Percentiles rank a stretch among this genome's conserved stretches.
Conservation (phyloP, 2,329 filamentous ascomycete genomes). For the Epicoccum nigrum region DNA sequence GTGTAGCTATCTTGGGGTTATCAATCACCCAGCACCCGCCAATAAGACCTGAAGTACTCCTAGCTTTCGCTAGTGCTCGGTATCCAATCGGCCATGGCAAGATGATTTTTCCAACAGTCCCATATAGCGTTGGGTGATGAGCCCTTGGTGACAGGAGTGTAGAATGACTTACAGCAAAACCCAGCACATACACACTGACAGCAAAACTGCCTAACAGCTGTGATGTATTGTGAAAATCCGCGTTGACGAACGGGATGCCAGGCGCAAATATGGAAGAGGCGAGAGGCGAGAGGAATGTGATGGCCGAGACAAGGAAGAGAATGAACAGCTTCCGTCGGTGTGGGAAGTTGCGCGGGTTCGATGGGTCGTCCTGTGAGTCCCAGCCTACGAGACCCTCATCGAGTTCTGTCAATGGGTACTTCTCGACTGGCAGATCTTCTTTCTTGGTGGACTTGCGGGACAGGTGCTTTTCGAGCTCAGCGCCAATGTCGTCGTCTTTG, state of each 20-base stretch:
- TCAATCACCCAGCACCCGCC: too few relatives aligned
- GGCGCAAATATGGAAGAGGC: conserved; percentile 47
- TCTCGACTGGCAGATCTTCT: conserved; percentile 33
- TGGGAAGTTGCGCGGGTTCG: conserved; percentile 43
- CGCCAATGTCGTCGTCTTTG: conserved; percentile 25
- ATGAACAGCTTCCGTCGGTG: conserved; percentile 36
- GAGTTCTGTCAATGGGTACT: conserved; percentile 41
- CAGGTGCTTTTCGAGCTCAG: conserved; percentile 40
- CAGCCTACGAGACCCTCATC: conserved; percentile 45
- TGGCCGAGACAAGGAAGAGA: conserved; percentile 35
- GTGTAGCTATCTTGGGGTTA: too few relatives aligned
- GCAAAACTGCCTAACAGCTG: conserved; percentile 39
- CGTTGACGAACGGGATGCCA: conserved; percentile 38
- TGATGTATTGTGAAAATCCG: conserved; percentile 41
- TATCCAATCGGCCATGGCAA: too few relatives aligned
- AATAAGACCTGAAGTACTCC: too few relatives aligned
- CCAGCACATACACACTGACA: conserved; percentile 46
- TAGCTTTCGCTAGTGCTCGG: too few relatives aligned
- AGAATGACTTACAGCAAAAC: conserved; percentile 34
- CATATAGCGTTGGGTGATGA: too few relatives aligned
- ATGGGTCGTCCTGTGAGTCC: conserved; percentile 43
- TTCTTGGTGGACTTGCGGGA: conserved; percentile 40
- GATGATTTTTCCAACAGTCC: too few relatives aligned
- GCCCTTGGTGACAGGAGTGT: too few relatives aligned
- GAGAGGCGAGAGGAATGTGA: conserved; percentile 45